Evolutionary conservation across 1,139 yeast genomes (phyloP).

Genomic region (Saccharomyces hybrid): DNA sequence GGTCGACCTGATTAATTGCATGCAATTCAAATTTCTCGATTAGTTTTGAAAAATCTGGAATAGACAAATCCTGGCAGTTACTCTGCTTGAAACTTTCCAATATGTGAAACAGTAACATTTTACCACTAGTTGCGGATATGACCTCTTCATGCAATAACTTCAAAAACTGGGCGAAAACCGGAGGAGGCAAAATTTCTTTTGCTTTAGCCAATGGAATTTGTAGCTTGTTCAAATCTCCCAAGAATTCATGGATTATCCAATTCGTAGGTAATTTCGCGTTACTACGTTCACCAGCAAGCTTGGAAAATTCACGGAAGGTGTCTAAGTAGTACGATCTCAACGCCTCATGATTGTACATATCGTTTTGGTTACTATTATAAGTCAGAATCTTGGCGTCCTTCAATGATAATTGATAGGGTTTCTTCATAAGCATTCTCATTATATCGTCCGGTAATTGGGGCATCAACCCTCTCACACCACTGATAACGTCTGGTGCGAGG

Average conservation of each 20-base stretch:
- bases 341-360: slow-evolving; percentile 28
- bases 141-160: slow-evolving; percentile 33
- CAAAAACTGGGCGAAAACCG: slow-evolving; percentile 40
- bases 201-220: slow-evolving; percentile 36
- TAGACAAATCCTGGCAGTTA: slow-evolving; percentile 7
- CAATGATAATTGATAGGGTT: slow-evolving; percentile 52
- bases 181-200: slow-evolving; percentile 32
- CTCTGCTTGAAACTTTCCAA: slow-evolving; percentile 40
- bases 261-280: slow-evolving; percentile 48
- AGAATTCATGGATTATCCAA: slow-evolving; percentile 77
- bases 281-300: slow-evolving; percentile 21
- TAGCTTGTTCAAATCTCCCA: slow-evolving; percentile 59
- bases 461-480: slow-evolving; percentile 35
- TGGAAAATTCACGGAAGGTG: slow-evolving; percentile 30
- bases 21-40: slow-evolving; percentile 51
- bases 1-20: slow-evolving; percentile 26
- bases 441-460: slow-evolving; percentile 62
- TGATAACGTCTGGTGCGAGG: slow-evolving; percentile 39
- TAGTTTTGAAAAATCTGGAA: slow-evolving; percentile 34
- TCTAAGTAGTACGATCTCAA: slow-evolving; percentile 49
- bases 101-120: slow-evolving; percentile 51
- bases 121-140: slow-evolving; percentile 55
- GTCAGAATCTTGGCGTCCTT: slow-evolving; percentile 43
- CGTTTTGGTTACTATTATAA: slow-evolving; percentile 21
- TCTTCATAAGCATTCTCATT: slow-evolving; percentile 39